These are phyloP conservation scores for Teratosphaeria zuluensis DNA, from an alignment of 2,329 filamentous ascomycete genomes.

Conservation along the genomic window DNA sequence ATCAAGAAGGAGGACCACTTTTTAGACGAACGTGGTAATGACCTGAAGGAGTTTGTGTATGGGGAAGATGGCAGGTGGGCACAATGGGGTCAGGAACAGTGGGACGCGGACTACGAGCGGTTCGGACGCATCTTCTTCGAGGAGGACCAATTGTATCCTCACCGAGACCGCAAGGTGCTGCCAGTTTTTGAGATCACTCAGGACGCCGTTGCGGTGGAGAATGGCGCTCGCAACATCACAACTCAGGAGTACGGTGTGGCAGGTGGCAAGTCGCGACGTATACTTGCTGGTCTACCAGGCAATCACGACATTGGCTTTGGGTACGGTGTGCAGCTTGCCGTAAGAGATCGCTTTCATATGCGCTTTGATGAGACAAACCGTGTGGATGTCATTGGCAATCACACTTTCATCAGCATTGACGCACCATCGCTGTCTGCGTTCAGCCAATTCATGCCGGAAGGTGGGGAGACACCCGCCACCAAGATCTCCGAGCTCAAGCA, in stretches of 20 bases:
- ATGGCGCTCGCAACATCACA: conserved; percentile 47
- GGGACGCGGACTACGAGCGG: conserved; percentile 75
- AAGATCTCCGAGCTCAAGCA: conserved; percentile 12
- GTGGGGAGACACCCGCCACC: conserved; percentile 43
- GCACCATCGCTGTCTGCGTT: conserved; percentile 76
- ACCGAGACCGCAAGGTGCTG: conserved; percentile 10
- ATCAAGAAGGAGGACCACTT: conserved; percentile 12
- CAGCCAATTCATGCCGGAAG: conserved; percentile 45
- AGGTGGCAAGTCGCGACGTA: conserved; percentile 60
- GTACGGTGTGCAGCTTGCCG: conserved; percentile 67
- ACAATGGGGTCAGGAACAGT: conserved; percentile 71
- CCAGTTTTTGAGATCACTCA: conserved; percentile 13
- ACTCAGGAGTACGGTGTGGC: conserved; percentile 46
- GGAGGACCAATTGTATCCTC: conserved; percentile 23
- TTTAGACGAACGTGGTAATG: conserved; percentile 9
- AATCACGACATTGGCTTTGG: conserved; percentile 95
- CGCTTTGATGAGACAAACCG: conserved; percentile 90
- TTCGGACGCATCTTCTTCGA: conserved; percentile 78
- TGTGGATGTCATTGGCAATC: conserved; percentile 85
- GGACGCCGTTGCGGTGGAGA: conserved; percentile 14
- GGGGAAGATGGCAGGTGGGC: conserved; percentile 40
- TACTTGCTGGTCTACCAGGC: conserved; percentile 78
- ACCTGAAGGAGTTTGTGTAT: conserved; percentile 18
- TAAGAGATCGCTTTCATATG: conserved; percentile 72
- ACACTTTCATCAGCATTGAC: conserved; percentile 89